Conservation (phyloP, 140 eudicot species). For the Anethum foeniculum region DNA sequence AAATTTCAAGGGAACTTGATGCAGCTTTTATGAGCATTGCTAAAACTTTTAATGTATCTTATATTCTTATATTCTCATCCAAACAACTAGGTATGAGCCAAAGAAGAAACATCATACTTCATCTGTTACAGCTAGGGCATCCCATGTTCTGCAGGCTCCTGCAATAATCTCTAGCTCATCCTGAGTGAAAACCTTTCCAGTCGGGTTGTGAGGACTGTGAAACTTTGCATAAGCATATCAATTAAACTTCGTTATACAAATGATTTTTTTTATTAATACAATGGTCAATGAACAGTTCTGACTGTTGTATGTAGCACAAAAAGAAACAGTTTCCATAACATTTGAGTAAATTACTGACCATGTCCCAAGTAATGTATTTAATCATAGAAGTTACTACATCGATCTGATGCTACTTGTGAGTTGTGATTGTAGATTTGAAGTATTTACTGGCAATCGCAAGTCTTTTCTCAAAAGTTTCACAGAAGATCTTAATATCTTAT, state of each 20-base stretch:
- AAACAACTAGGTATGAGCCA: constrained; percentile 11
- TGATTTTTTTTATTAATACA: neutral
- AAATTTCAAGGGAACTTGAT: neutral
- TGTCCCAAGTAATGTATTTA: constrained; percentile 23
- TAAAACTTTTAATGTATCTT: neutral
- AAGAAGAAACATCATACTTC: constrained; percentile 50
- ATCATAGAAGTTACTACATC: neutral
- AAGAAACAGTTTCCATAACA: neutral
- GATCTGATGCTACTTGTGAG: neutral
- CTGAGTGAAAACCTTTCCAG: constrained; percentile 82
- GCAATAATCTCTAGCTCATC: constrained; percentile 82
- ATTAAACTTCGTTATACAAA: constrained; percentile 13
- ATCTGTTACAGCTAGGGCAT: constrained; percentile 81
- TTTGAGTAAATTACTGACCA: constrained; percentile 5
- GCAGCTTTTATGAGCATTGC: neutral
- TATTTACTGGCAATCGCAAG: neutral
- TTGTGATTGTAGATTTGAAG: neutral
- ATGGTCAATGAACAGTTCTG: neutral
- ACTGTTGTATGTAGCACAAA: no score
- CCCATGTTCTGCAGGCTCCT: constrained; percentile 66
- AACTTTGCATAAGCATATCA: constrained; percentile 27
- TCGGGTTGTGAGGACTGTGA: constrained; percentile 98
- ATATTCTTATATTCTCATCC: no score
- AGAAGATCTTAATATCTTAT: neutral
- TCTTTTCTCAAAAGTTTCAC: neutral